A percentile compares a stretch with the other conserved stretches of the same genome.
These are phyloP conservation scores for Hygrophoropsis aurantiaca DNA, from an alignment of 768 basidiomycete genomes.

Conservation along the genomic window DNA sequence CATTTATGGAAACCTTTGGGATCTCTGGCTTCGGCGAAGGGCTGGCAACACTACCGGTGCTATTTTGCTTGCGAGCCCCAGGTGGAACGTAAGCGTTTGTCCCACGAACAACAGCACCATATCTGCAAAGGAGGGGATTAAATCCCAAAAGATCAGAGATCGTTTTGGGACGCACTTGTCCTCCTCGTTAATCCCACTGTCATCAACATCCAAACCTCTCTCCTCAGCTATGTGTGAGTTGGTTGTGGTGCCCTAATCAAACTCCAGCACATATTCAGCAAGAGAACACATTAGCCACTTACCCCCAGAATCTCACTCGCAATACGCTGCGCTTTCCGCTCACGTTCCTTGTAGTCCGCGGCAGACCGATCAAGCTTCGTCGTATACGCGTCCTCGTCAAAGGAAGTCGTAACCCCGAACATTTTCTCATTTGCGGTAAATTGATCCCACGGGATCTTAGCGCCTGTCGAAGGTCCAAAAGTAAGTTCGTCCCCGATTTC, in stretches of 20 bases:
- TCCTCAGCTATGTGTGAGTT: slow-evolving; percentile 94
- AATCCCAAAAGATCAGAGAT: slow-evolving; percentile 12
- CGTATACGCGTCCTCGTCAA: slow-evolving; percentile 93
- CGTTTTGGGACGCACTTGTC: slow-evolving; percentile 69
- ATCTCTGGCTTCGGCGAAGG: slow-evolving; percentile 43
- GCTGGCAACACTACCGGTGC: slow-evolving; percentile 25
- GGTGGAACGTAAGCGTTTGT: slow-evolving; percentile 94
- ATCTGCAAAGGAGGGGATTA: slow-evolving; percentile 54
- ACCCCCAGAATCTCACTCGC: slow-evolving; percentile 92
- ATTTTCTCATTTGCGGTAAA: slow-evolving; percentile 90
- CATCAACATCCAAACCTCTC: slow-evolving; percentile 62
- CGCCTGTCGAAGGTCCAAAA: slow-evolving; percentile 55
- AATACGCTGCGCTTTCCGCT: slow-evolving; percentile 82
- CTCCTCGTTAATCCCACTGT: slow-evolving; percentile 85
- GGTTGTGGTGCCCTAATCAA: slow-evolving; percentile 51
- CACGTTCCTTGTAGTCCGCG: slow-evolving; percentile 85
- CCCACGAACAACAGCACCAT: slow-evolving; percentile 87
- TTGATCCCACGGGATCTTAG: slow-evolving; percentile 75
- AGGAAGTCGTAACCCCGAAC: slow-evolving; percentile 89
- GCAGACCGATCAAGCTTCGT: slow-evolving; percentile 86
- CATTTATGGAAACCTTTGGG: slow-evolving; percentile 76
- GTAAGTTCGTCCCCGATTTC: slow-evolving; percentile 62
- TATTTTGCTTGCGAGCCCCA: slow-evolving; percentile 64
- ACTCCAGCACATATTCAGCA: slow-evolving; percentile 10
- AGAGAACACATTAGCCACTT: no score